Evolutionary conservation across 2,329 filamentous ascomycete genomes (phyloP).

Genomic region (Chaetomium olivaceum): DNA sequence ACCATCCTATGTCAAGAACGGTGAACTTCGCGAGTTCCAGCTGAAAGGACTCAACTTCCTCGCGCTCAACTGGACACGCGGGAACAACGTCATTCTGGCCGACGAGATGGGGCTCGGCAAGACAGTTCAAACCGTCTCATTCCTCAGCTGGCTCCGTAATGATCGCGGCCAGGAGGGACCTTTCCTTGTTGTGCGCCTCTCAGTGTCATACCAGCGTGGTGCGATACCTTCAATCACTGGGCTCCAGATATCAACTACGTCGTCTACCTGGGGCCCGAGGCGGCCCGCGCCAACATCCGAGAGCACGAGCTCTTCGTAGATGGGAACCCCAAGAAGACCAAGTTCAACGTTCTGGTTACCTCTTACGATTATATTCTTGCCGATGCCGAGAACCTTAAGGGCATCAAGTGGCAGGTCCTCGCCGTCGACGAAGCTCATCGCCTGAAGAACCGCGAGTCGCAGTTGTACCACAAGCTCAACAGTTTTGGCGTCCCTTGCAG

Average conservation of each 20-base stretch:
- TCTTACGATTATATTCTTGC: slow-evolving; percentile 95
- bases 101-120: slow-evolving; percentile 99
- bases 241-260: slow-evolving; percentile 95
- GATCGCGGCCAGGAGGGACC: slow-evolving; percentile 87
- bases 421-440: slow-evolving; percentile 96
- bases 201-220: slow-evolving; percentile 97
- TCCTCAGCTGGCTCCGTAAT: slow-evolving; percentile 95
- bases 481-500: slow-evolving; percentile 87
- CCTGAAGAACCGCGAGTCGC: slow-evolving; percentile 92
- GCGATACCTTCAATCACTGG: slow-evolving; percentile 96
- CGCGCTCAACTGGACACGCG: slow-evolving; percentile 91
- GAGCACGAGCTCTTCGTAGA: slow-evolving; percentile 88
- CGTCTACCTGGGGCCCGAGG: slow-evolving; percentile 89
- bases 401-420: slow-evolving; percentile 97
- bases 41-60: slow-evolving; percentile 93
- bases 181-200: slow-evolving; percentile 95
- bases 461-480: slow-evolving; percentile 81
- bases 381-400: slow-evolving; percentile 79
- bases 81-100: slow-evolving; percentile 93
- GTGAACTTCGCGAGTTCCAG: slow-evolving; percentile 89
- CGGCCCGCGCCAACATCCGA: slow-evolving; percentile 80
- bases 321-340: slow-evolving; percentile 82
- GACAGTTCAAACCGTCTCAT: slow-evolving; percentile 95
- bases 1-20: slow-evolving; percentile 79
- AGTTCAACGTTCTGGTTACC: slow-evolving; percentile 96